Conservation (phyloP, 164 flowering plant genomes). For the Umbilicus rupestris region DNA sequence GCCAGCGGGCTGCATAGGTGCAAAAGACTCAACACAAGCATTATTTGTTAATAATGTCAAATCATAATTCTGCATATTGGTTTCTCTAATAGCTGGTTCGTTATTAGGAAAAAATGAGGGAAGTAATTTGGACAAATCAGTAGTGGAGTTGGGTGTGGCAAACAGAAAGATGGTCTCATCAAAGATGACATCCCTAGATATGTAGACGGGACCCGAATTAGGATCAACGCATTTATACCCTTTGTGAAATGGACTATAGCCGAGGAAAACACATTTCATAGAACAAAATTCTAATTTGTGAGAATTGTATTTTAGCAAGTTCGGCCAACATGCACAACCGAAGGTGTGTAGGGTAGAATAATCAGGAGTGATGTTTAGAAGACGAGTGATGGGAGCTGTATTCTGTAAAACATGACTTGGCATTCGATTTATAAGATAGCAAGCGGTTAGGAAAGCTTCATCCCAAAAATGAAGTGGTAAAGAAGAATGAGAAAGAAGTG, state of each 20-base stretch:
- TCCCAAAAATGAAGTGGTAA: not conserved
- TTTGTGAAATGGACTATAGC: constrained; percentile 1
- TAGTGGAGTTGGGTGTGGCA: not conserved
- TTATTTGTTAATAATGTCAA: not conserved
- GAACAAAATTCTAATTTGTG: not conserved
- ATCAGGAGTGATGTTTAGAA: not conserved
- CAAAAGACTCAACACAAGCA: no score
- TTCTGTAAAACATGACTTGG: not conserved
- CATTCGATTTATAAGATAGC: no score
- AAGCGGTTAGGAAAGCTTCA: not conserved
- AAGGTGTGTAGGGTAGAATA: not conserved
- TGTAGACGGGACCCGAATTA: no score
- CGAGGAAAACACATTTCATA: not conserved
- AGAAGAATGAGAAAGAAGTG: not conserved
- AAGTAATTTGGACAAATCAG: not conserved
- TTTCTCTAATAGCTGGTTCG: not conserved
- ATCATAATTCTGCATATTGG: not conserved
- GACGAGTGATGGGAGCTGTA: not conserved
- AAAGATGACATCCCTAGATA: not conserved
- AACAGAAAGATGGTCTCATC: not conserved
- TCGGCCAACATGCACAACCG: not conserved
- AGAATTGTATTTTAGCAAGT: not conserved
- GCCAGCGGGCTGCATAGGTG: not conserved
- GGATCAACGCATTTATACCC: not conserved
- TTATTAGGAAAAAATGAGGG: not conserved